Evolutionary conservation across 2,329 filamentous ascomycete species (phyloP).

Genomic region (Simplicillium aogashimaense): DNA sequence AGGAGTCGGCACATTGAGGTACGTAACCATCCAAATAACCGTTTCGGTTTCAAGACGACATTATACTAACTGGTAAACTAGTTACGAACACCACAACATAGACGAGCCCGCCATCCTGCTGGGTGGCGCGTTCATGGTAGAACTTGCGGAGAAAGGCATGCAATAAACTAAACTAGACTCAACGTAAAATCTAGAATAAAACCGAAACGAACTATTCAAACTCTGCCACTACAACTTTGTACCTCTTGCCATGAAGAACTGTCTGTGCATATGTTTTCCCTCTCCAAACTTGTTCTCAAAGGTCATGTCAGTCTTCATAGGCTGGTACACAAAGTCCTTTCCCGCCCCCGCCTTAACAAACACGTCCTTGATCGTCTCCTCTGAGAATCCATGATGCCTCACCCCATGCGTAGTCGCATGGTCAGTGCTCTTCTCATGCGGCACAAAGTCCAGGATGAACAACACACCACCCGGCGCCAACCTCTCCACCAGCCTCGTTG

Average conservation of each 20-base stretch:
- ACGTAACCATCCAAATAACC: constrained; percentile 10
- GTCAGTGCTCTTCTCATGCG: constrained; percentile 29
- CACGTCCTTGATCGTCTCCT: constrained; percentile 46
- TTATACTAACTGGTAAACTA: constrained; percentile 18
- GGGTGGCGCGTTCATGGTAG: constrained; percentile 58
- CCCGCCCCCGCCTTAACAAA: constrained; percentile 54
- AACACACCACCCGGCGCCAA: constrained; percentile 57
- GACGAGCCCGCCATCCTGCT: constrained; percentile 72
- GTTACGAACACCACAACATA: constrained; percentile 72
- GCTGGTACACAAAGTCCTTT: constrained; percentile 45
- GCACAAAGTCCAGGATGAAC: constrained; percentile 58
- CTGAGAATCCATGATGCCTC: constrained; percentile 55
- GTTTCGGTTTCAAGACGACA: background rate
- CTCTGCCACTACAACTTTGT: constrained; percentile 24
- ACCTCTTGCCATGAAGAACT: constrained; percentile 38
- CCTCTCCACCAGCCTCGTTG: constrained; percentile 48
- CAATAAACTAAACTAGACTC: background rate
- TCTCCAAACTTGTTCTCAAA: constrained; percentile 22
- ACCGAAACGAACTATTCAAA: background rate
- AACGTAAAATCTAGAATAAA: background rate
- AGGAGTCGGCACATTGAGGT: constrained; percentile 74
- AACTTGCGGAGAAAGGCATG: constrained; percentile 16
- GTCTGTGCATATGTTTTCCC: constrained; percentile 20
- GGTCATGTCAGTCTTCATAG: constrained; percentile 39
- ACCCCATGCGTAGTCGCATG: constrained; percentile 36